Conservation (phyloP, 192 early-diverging fungal genomes). For the Spinellus fusiger region DNA sequence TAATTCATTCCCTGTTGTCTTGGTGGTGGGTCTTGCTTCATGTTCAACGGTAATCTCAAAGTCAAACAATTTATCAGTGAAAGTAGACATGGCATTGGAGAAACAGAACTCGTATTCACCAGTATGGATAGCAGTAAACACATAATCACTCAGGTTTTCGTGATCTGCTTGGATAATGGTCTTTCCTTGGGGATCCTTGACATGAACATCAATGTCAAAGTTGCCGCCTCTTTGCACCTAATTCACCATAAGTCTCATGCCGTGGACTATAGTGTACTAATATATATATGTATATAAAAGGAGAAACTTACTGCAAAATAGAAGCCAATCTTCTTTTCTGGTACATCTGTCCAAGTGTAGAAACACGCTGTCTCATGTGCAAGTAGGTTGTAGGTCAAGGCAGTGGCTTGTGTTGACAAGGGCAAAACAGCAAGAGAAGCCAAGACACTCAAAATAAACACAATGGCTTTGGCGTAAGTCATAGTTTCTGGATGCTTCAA, state of each 20-base stretch:
- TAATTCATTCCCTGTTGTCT: too few relatives aligned
- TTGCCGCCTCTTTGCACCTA: conserved; percentile 94
- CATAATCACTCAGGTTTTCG: conserved; percentile 93
- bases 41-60: conserved; percentile 93
- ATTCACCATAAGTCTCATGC: too few relatives aligned
- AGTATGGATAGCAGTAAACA: conserved; percentile 74
- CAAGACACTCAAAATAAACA: neutral
- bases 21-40: conserved; percentile 65
- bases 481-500: neutral
- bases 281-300: too few relatives aligned
- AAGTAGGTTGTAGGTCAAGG: conserved; percentile 77
- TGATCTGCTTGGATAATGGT: conserved; percentile 70
- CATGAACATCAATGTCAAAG: conserved; percentile 94
- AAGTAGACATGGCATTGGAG: conserved; percentile 89
- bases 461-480: neutral
- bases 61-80: conserved; percentile 92
- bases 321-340: conserved; percentile 87
- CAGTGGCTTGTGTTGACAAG: conserved; percentile 13
- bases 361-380: conserved; percentile 94
- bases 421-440: neutral
- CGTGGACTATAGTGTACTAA: too few relatives aligned
- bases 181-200: conserved; percentile 67
- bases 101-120: conserved; percentile 98
- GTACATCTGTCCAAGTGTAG: conserved; percentile 65
- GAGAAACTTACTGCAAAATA: conserved; percentile 86